Evolutionary conservation across 495 filamentous ascomycete genomes (phyloP).

Genomic region (Podospora bellae-mahoneyi): DNA sequence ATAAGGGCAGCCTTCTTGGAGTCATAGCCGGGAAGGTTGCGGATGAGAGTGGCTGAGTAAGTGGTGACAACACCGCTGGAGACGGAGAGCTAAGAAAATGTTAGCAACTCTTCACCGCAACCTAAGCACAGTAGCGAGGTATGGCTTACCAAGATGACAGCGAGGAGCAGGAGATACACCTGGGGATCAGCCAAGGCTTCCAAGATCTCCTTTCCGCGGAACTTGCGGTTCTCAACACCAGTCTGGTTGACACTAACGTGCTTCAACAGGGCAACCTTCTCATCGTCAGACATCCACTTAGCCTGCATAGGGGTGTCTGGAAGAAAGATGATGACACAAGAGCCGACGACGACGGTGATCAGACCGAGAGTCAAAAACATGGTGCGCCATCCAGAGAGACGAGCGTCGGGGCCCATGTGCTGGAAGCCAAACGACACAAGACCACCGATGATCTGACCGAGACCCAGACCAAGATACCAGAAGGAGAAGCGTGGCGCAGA

Average conservation of each 20-base stretch:
- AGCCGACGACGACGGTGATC: slow-evolving; percentile 51
- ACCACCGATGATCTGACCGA: slow-evolving; percentile 62
- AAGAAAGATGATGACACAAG: slow-evolving; percentile 45
- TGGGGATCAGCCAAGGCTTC: slow-evolving; percentile 39
- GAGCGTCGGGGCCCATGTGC: slow-evolving; percentile 41
- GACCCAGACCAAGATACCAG: slow-evolving; percentile 61
- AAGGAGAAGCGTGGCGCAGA: slow-evolving; percentile 59
- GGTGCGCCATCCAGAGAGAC: slow-evolving; percentile 56
- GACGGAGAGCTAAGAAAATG: slow-evolving; percentile 39
- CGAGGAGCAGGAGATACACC: slow-evolving; percentile 34
- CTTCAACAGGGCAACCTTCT: slow-evolving; percentile 46
- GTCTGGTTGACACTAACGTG: slow-evolving; percentile 43
- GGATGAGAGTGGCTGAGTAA: slow-evolving; percentile 59
- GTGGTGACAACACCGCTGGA: slow-evolving; percentile 60
- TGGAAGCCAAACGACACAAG: slow-evolving; percentile 60
- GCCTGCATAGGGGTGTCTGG: slow-evolving; percentile 55
- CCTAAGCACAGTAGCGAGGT: neutral
- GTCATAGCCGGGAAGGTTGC: slow-evolving; percentile 51
- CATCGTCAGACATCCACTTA: slow-evolving; percentile 45
- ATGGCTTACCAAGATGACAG: slow-evolving; percentile 28
- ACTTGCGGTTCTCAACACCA: slow-evolving; percentile 52
- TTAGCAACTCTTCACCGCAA: neutral
- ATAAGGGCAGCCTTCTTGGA: slow-evolving; percentile 53
- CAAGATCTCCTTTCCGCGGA: slow-evolving; percentile 42
- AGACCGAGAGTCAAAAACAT: slow-evolving; percentile 60